phyloP scores from a whole-genome alignment of 257 asterid genomes.

The Ilex asprella region DNA sequence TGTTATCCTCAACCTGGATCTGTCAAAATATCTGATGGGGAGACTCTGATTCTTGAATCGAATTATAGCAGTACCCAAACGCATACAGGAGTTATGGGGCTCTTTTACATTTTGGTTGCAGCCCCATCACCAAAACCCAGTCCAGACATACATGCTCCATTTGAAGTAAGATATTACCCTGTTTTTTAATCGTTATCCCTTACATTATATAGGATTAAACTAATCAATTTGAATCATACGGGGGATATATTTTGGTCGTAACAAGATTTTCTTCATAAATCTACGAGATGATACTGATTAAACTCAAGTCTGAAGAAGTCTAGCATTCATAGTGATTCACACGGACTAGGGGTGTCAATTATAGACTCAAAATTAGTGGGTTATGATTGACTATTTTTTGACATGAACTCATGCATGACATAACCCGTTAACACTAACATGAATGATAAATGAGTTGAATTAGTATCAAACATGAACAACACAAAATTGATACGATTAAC shows the following conservation, averaged over 20 bases:
- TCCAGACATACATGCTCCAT: conserved; percentile 18
- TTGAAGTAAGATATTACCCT: conserved; percentile 27
- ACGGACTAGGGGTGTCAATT: too few relatives aligned
- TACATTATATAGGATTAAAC: background rate
- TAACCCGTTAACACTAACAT: too few relatives aligned
- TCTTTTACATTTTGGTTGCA: conserved; percentile 70
- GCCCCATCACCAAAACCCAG: conserved; percentile 26
- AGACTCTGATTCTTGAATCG: conserved; percentile 54
- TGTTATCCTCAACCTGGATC: conserved; percentile 85
- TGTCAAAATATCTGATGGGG: conserved; percentile 61
- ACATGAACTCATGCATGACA: too few relatives aligned
- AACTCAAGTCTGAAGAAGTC: too few relatives aligned
- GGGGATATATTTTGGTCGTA: background rate
- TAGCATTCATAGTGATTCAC: too few relatives aligned
- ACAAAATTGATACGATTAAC: too few relatives aligned
- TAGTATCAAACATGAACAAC: too few relatives aligned
- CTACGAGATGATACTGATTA: too few relatives aligned
- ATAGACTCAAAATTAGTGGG: too few relatives aligned
- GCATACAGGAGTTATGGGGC: conserved; percentile 93
- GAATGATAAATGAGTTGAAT: too few relatives aligned
- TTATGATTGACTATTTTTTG: too few relatives aligned
- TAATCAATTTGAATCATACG: background rate
- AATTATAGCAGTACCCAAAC: conserved; percentile 46
- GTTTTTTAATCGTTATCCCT: background rate
- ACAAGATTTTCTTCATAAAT: too few relatives aligned